A percentile compares a stretch with the other conserved stretches of the same genome.
Conservation (phyloP, 495 filamentous ascomycete species). For the Staphylotrichum tortipilum region DNA sequence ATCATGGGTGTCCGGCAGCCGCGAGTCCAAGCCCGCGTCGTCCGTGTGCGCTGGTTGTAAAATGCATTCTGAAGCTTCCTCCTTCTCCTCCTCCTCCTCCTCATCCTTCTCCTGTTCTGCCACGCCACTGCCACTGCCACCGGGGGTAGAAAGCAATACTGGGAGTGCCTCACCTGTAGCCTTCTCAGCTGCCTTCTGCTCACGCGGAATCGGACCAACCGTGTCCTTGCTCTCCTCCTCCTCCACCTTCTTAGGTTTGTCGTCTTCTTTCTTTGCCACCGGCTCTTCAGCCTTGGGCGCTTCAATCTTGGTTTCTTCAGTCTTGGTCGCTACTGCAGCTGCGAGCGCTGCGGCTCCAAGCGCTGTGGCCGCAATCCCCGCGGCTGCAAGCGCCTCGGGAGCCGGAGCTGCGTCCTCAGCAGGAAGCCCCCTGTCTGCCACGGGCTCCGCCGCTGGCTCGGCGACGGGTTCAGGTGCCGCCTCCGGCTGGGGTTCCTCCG, state of each 20-base stretch:
- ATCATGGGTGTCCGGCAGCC: constrained; percentile 14
- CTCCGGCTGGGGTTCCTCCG: constrained; percentile 3
- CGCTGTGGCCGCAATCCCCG: no score
- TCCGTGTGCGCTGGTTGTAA: constrained; percentile 19
- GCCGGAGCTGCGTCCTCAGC: constrained; percentile 1
- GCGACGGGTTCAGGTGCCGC: constrained; percentile 1
- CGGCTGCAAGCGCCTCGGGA: neutral
- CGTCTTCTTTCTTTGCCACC: neutral
- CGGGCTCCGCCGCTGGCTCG: constrained; percentile 2
- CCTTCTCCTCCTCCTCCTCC: no score
- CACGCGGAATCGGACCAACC: constrained; percentile 28
- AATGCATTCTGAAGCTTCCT: constrained; percentile 27
- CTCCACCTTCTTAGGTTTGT: constrained; percentile 12
- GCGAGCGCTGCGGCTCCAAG: no score
- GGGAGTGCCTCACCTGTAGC: constrained; percentile 33
- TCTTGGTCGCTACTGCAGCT: no score
- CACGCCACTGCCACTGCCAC: constrained; percentile 15
- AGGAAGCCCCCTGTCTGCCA: neutral
- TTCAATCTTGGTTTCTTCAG: no score
- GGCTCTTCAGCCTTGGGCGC: no score
- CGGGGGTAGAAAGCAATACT: constrained; percentile 28
- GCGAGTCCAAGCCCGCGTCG: constrained; percentile 14
- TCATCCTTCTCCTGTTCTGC: constrained; percentile 22
- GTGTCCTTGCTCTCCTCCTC: constrained; percentile 30
- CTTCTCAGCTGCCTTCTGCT: constrained; percentile 24